These are phyloP conservation scores for Carex littledalei DNA, from an alignment of 176 grass and related monocot genomes.

Conservation along the genomic window DNA sequence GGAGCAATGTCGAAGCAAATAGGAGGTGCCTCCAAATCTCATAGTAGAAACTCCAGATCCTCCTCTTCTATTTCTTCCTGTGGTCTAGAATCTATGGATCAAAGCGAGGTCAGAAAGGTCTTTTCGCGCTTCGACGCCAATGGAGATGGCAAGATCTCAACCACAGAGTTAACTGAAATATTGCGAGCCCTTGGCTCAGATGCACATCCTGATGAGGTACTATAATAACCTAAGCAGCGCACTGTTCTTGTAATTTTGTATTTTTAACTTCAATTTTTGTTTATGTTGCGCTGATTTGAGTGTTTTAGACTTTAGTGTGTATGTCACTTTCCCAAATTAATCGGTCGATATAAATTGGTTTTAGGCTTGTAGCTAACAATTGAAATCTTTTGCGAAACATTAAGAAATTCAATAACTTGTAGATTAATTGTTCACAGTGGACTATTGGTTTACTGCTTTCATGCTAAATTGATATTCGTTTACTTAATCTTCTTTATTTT, in stretches of 20 bases:
- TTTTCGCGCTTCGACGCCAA: slow-evolving; percentile 78
- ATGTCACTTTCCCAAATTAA: not conserved
- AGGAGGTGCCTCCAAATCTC: not conserved
- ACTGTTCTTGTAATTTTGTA: not conserved
- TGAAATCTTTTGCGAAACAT: not conserved
- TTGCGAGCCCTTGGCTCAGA: slow-evolving; percentile 43
- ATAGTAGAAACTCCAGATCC: not conserved
- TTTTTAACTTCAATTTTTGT: not conserved
- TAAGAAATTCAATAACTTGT: not conserved
- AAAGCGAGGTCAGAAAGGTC: slow-evolving; percentile 48
- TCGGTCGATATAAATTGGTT: not conserved
- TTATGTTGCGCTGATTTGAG: not conserved
- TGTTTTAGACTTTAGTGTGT: not conserved
- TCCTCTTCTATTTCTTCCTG: not conserved
- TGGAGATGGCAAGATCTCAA: slow-evolving; percentile 76
- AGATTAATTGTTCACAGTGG: not conserved
- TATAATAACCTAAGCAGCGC: not conserved
- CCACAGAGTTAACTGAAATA: slow-evolving; percentile 45
- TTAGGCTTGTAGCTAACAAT: not conserved
- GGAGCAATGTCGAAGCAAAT: slow-evolving; percentile 4
- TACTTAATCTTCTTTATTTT: not conserved
- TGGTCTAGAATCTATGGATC: slow-evolving; percentile 2
- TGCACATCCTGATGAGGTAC: slow-evolving; percentile 23
- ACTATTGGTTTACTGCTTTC: not conserved
- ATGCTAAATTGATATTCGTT: not conserved